Base-by-base conservation (phyloP, 768 basidiomycete genomes). In the Tylopilus cervinicoccineus region DNA sequence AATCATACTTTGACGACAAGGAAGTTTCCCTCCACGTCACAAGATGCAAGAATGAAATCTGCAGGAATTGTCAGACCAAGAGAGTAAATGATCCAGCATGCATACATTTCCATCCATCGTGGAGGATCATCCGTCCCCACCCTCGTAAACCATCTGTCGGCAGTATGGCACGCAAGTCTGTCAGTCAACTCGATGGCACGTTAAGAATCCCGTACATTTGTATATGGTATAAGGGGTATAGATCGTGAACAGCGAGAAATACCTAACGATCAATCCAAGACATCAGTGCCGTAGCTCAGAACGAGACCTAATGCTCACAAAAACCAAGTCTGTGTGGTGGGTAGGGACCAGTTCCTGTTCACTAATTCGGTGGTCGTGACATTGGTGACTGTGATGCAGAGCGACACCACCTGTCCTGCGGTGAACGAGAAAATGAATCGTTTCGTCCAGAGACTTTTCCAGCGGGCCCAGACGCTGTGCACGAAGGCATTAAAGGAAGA, bases 211-310 rank as follows among this genome's bases (percentile, higher is more conserved):
- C 86, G 46, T 56, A 91, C 88, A 93, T 71, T 81, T 74, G 63
- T 90, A 92, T 28, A 93, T 88, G 31, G 91, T 93, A 71, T 90
- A 93, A 0, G 91, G 91, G 20, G 91, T 91, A 62, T 92, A 93
- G 46, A 81, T 68, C 23, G 76, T 38, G 64, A 86, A 88, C 20
- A 93, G 61, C 5, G 87, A 76, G 59, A 90, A 84, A 68, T 93
- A 93, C 55, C 90, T 92, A 53, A 40, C 5, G 14, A 26, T 17
- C 6, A 22, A 28, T 17, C 6, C 26, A 28, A 32, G 24, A 14
- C 20, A 39, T 57, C 5, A 50, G 29, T 17, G 28, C 10, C 13
- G 41, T 9, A 1, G 1, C 20, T 12, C 16, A 27, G 9, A 31
- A 17, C 13, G 17, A 42, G 41, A 46, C 1, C 4, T 23, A 26